A percentile compares a stretch with the other conserved stretches of the same genome.
Evolutionary conservation across 2,329 filamentous ascomycete genomes (phyloP).

Genomic region (Coleophoma eucalyptorum): DNA sequence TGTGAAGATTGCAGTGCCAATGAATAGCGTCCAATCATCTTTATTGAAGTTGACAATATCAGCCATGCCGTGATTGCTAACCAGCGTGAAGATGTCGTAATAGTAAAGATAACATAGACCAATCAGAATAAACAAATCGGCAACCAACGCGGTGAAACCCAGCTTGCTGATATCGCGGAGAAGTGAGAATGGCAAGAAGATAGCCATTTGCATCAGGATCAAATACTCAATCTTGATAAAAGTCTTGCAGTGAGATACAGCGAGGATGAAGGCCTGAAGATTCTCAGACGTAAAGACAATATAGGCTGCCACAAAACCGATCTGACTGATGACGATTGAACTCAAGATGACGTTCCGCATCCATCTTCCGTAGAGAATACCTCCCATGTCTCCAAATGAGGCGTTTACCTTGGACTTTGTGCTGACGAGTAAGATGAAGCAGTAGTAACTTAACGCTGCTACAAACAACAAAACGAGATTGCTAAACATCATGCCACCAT

Average conservation of each 20-base stretch:
- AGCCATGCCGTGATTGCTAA: slow-evolving; percentile 65
- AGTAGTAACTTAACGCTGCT: slow-evolving; percentile 88
- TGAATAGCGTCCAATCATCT: slow-evolving; percentile 93
- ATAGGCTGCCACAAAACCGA: slow-evolving; percentile 92
- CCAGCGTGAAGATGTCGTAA: slow-evolving; percentile 85
- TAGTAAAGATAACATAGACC: slow-evolving; percentile 94
- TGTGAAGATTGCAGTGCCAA: slow-evolving; percentile 97
- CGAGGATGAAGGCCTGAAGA: slow-evolving; percentile 87
- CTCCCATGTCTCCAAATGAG: slow-evolving; percentile 98
- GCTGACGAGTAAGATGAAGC: slow-evolving; percentile 88
- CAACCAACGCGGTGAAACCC: slow-evolving; percentile 88
- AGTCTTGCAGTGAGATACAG: slow-evolving; percentile 83
- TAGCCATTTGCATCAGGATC: slow-evolving; percentile 90
- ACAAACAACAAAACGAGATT: slow-evolving; percentile 86
- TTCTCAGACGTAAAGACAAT: slow-evolving; percentile 98
- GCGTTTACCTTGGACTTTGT: slow-evolving; percentile 81
- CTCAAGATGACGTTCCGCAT: slow-evolving; percentile 83
- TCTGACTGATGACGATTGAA: slow-evolving; percentile 92
- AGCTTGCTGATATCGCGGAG: slow-evolving; percentile 97
- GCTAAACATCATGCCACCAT: slow-evolving; percentile 96
- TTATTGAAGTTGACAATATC: slow-evolving; percentile 91
- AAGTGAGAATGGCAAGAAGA: slow-evolving; percentile 91
- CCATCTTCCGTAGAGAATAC: slow-evolving; percentile 84
- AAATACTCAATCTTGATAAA: slow-evolving; percentile 84
- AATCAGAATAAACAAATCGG: slow-evolving; percentile 90